Percentiles rank a stretch among this genome's conserved stretches.
Evolutionary conservation across 495 filamentous ascomycete species (phyloP).

Genomic region (Aspergillus nanangensis): DNA sequence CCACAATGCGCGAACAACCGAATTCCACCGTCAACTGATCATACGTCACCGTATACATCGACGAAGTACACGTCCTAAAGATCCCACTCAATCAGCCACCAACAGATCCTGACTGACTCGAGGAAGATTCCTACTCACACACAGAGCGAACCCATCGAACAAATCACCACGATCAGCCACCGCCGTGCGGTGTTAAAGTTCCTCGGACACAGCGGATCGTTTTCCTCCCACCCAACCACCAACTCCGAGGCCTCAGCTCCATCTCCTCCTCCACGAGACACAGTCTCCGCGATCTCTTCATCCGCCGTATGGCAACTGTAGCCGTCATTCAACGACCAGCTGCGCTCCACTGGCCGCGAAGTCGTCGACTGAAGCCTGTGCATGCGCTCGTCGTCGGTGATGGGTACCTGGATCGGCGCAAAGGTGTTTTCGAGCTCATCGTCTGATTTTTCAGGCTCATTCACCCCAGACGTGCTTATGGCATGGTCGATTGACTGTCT

Average conservation of each 20-base stretch:
- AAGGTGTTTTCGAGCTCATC: slow-evolving; percentile 14
- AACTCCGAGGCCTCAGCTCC: slow-evolving; percentile 32
- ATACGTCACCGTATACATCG: slow-evolving; percentile 86
- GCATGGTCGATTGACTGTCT: slow-evolving; percentile 7
- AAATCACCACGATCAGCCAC: slow-evolving; percentile 75
- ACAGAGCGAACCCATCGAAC: slow-evolving; percentile 68
- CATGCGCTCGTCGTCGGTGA: slow-evolving; percentile 13
- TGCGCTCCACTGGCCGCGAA: slow-evolving; percentile 30
- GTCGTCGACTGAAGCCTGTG: slow-evolving; percentile 19
- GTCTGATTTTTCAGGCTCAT: slow-evolving; percentile 11
- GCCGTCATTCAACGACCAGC: slow-evolving; percentile 60
- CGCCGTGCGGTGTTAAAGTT: slow-evolving; percentile 62
- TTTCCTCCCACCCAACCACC: slow-evolving; percentile 68
- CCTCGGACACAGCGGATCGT: slow-evolving; percentile 69
- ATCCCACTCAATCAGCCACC: too few species aligned
- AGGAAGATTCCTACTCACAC: too few species aligned
- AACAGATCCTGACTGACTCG: too few species aligned
- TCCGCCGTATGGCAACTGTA: slow-evolving; percentile 43
- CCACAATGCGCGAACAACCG: slow-evolving; percentile 59
- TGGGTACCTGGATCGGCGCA: slow-evolving; percentile 21
- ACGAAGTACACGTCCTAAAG: slow-evolving; percentile 84
- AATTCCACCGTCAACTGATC: slow-evolving; percentile 77
- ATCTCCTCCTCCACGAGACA: slow-evolving; percentile 9
- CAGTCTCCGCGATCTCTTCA: slow-evolving; percentile 18
- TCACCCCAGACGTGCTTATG: slow-evolving; percentile 9